These are phyloP conservation scores for Symbiodinium pilosum DNA, from an alignment of 73 alveolate genomes.

Conservation along the genomic window DNA sequence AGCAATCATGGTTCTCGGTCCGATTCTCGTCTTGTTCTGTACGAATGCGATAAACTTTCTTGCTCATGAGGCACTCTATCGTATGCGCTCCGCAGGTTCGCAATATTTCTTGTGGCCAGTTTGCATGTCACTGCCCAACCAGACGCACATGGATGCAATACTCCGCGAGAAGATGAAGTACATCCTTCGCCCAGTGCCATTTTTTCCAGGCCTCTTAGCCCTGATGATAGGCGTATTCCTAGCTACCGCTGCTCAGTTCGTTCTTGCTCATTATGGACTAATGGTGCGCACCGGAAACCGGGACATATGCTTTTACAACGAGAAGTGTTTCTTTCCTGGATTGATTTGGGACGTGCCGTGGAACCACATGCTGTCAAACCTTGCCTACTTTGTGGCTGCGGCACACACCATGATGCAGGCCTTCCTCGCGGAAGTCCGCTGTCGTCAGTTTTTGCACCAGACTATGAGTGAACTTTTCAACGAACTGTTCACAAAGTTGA, in stretches of 20 bases:
- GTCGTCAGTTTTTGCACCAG: conserved; percentile 25
- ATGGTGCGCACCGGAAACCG: conserved; percentile 70
- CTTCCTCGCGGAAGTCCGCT: conserved; percentile 43
- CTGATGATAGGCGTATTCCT: conserved; percentile 51
- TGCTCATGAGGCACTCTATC: conserved; percentile 15
- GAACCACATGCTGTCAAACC: conserved; percentile 36
- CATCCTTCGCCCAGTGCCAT: conserved; percentile 32
- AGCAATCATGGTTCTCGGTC: conserved; percentile 13
- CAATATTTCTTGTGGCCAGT: background rate
- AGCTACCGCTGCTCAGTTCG: conserved; percentile 84
- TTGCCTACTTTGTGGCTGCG: conserved; percentile 63
- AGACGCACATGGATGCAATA: background rate
- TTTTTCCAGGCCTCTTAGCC: conserved; percentile 47
- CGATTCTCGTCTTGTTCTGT: conserved; percentile 9
- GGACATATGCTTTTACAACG: conserved; percentile 85
- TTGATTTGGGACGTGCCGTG: conserved; percentile 58
- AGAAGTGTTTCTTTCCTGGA: conserved; percentile 54
- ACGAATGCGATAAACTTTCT: conserved; percentile 34
- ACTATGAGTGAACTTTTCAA: conserved; percentile 23
- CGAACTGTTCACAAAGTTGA: conserved; percentile 22
- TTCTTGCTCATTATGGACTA: conserved; percentile 60
- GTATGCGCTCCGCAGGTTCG: background rate
- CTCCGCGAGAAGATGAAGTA: conserved; percentile 14
- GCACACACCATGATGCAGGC: conserved; percentile 48
- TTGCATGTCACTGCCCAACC: conserved; percentile 12